phyloP scores from a whole-genome alignment of 257 asterid genomes.

The Eustoma russellianum region DNA sequence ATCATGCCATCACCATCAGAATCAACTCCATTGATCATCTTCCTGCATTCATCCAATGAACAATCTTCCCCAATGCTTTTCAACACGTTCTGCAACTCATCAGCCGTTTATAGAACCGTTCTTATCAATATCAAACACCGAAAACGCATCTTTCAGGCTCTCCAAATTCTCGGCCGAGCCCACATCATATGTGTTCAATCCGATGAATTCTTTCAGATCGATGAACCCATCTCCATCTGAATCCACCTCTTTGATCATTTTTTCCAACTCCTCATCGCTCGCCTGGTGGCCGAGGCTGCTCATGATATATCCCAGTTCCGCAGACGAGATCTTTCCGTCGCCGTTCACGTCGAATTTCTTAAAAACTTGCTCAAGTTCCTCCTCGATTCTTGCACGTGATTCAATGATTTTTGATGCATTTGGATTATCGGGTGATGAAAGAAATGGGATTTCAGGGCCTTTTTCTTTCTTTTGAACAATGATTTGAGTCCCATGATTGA shows the following conservation, averaged over 20 bases:
- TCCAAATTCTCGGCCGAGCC: conserved; percentile 51
- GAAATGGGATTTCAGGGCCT: neutral
- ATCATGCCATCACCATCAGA: conserved; percentile 65
- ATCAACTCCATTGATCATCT: conserved; percentile 78
- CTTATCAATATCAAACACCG: conserved; percentile 63
- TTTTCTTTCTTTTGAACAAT: conserved; percentile 47
- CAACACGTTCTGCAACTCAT: conserved; percentile 66
- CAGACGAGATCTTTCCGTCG: conserved; percentile 61
- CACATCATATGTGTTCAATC: conserved; percentile 53
- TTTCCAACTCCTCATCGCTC: conserved; percentile 44
- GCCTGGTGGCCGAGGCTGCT: conserved; percentile 52
- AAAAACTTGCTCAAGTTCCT: conserved; percentile 68
- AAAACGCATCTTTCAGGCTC: conserved; percentile 58
- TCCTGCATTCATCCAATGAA: conserved; percentile 58
- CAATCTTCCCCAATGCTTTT: conserved; percentile 72
- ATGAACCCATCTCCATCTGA: conserved; percentile 84
- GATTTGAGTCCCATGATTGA: conserved; percentile 43
- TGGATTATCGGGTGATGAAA: conserved; percentile 3
- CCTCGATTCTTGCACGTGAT: conserved; percentile 46
- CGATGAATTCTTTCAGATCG: conserved; percentile 63
- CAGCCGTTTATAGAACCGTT: conserved; percentile 57
- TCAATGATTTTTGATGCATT: conserved; percentile 15
- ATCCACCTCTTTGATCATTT: conserved; percentile 71
- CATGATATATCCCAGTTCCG: conserved; percentile 67
- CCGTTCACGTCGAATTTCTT: conserved; percentile 78